These are phyloP conservation scores for Penicillium sclerotiorum DNA, from an alignment of 2,329 filamentous ascomycete genomes.

Conservation along the genomic window DNA sequence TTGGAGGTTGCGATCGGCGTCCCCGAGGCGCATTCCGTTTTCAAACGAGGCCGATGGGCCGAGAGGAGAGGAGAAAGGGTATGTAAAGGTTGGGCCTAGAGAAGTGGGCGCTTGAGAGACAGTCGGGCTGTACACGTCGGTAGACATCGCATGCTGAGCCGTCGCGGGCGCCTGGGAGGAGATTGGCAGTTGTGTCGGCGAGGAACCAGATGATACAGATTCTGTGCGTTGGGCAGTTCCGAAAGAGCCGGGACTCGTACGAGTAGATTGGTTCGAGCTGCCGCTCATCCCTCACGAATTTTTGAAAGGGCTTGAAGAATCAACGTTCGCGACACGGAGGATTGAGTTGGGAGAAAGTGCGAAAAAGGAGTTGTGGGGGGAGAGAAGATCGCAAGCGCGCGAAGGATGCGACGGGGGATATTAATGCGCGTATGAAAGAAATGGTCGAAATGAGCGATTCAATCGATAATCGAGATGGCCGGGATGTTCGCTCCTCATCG, in stretches of 20 bases:
- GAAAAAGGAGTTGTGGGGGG: conserved; percentile 9
- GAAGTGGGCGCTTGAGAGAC: conserved; percentile 40
- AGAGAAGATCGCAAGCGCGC: conserved; percentile 11
- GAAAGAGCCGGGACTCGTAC: conserved; percentile 45
- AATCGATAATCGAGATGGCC: conserved; percentile 17
- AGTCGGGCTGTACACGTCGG: conserved; percentile 45
- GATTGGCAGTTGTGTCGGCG: conserved; percentile 39
- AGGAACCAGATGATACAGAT: conserved; percentile 44
- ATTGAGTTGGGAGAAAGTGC: not conserved
- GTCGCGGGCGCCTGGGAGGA: conserved; percentile 38
- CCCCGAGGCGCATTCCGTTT: conserved; percentile 39
- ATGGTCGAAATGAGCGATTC: conserved; percentile 20
- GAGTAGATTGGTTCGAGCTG: conserved; percentile 45
- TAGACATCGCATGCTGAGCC: conserved; percentile 48
- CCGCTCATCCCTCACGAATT: conserved; percentile 43
- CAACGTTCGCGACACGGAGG: conserved; percentile 18
- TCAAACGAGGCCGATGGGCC: conserved; percentile 42
- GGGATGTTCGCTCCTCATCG: conserved; percentile 25
- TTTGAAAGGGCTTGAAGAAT: conserved; percentile 1
- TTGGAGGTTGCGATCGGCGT: conserved; percentile 39
- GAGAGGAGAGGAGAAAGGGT: conserved; percentile 41
- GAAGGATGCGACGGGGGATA: conserved; percentile 14
- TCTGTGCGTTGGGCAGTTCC: conserved; percentile 43
- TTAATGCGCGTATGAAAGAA: conserved; percentile 9
- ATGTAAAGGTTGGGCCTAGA: conserved; percentile 38